Percentiles rank a stretch among this genome's conserved stretches.
phyloP scores from a whole-genome alignment of 164 flowering plant genomes.

The Akebia trifoliata region DNA sequence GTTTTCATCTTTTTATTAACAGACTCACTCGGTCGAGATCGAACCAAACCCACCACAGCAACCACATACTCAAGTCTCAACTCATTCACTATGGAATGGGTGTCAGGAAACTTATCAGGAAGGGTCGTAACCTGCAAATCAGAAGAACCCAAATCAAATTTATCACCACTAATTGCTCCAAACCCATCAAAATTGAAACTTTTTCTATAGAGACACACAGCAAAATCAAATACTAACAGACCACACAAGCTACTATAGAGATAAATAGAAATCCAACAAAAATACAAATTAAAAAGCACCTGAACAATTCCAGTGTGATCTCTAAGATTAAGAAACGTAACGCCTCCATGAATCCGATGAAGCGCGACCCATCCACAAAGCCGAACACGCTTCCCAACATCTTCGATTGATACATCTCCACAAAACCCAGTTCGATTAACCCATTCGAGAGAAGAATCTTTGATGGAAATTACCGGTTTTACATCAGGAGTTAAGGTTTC shows the following conservation, averaged over 20 bases:
- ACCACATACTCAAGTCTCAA: conserved; percentile 84
- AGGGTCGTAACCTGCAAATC: conserved; percentile 61
- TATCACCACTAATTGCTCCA: no score
- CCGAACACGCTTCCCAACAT: conserved; percentile 69
- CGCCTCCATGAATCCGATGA: conserved; percentile 85
- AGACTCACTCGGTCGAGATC: conserved; percentile 69
- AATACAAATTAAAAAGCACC: conserved; percentile 25
- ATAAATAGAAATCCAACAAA: no score
- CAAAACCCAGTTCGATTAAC: conserved; percentile 57
- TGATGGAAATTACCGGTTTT: conserved; percentile 13
- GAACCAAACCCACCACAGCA: conserved; percentile 75
- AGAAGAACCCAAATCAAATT: conserved; percentile 1
- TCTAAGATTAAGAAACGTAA: conserved; percentile 81
- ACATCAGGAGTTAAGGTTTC: conserved; percentile 25
- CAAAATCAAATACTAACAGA: no score
- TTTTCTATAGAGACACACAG: no score
- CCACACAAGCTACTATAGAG: no score
- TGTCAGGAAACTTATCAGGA: conserved; percentile 75
- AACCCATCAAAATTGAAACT: no score
- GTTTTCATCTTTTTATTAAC: conserved; percentile 81
- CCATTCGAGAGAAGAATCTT: conserved; percentile 60
- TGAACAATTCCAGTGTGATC: conserved; percentile 90
- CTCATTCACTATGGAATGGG: conserved; percentile 59
- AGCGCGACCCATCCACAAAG: conserved; percentile 97
- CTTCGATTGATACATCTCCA: conserved; percentile 52